Percentiles rank a stretch among this genome's conserved stretches.
These are phyloP conservation scores for Zymoseptoria pseudotritici DNA, from an alignment of 2,329 filamentous ascomycete genomes.

Conservation along the genomic window DNA sequence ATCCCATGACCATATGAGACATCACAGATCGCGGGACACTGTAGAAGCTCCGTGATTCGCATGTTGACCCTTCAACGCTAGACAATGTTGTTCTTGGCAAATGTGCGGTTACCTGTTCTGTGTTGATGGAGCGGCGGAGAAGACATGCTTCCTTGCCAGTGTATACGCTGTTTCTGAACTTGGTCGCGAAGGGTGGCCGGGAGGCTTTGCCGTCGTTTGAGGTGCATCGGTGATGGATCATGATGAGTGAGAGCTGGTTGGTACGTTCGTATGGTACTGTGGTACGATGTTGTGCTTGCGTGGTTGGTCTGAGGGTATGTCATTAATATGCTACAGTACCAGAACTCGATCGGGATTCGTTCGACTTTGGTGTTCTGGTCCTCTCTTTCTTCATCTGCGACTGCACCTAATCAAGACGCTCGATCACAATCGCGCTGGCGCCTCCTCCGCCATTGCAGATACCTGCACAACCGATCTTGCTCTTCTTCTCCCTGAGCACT, in stretches of 20 bases:
- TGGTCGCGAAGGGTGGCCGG: not conserved
- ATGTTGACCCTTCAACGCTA: not conserved
- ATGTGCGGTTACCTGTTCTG: not conserved
- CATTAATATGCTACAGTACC: not conserved
- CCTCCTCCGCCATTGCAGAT: slow-evolving; percentile 98
- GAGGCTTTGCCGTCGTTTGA: not conserved
- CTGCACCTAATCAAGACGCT: slow-evolving; percentile 37
- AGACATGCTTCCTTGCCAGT: not conserved
- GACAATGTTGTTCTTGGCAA: not conserved
- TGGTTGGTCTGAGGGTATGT: not conserved
- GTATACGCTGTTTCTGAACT: not conserved
- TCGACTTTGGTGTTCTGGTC: not conserved
- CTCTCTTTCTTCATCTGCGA: not conserved
- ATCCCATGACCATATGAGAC: not conserved
- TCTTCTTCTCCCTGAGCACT: slow-evolving; percentile 82
- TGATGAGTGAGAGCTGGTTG: not conserved
- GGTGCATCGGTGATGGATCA: not conserved
- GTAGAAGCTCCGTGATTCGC: not conserved
- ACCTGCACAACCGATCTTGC: slow-evolving; percentile 85
- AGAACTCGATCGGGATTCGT: not conserved
- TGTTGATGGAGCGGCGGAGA: not conserved
- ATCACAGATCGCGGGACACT: not conserved
- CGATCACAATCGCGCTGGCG: slow-evolving; percentile 86
- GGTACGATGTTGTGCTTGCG: not conserved
- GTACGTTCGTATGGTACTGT: not conserved